phyloP scores from a whole-genome alignment of 352 stramenopile genomes.

The Phytophthora europaea region DNA sequence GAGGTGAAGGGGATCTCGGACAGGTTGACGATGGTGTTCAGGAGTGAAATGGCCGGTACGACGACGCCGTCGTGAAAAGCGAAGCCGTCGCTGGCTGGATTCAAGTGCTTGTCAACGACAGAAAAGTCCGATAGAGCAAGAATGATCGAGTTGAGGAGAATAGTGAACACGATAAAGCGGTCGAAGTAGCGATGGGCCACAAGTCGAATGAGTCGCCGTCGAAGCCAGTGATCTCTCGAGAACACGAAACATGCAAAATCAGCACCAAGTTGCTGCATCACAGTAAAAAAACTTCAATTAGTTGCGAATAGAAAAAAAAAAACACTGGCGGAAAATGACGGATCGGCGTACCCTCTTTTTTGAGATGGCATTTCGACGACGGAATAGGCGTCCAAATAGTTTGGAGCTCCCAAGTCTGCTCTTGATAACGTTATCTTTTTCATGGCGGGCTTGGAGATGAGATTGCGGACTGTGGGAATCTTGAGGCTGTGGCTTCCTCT shows the following conservation, averaged over 20 bases:
- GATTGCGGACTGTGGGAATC: background rate
- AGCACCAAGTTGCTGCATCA: constrained; percentile 45
- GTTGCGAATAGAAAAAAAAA: background rate
- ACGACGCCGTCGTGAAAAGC: constrained; percentile 45
- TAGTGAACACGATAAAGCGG: constrained; percentile 84
- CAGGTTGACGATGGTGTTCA: constrained; percentile 66
- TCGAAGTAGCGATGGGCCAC: constrained; percentile 79
- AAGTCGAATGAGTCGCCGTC: constrained; percentile 54
- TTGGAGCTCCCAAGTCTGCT: background rate
- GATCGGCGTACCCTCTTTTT: background rate
- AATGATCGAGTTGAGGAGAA: constrained; percentile 88
- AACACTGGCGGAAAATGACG: background rate
- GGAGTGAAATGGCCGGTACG: constrained; percentile 46
- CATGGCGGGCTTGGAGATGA: background rate
- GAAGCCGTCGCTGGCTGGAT: constrained; percentile 61
- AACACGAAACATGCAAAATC: constrained; percentile 62
- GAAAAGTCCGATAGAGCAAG: constrained; percentile 86
- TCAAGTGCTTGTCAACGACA: constrained; percentile 70
- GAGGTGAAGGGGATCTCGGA: constrained; percentile 87
- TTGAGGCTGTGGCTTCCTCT: background rate
- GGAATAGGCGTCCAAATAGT: background rate
- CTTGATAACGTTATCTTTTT: background rate
- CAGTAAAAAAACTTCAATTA: background rate
- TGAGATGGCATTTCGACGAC: constrained; percentile 24
- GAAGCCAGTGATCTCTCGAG: constrained; percentile 56